Evolutionary conservation across 306 rosid genomes (phyloP), one percentile per base, ranked within the genome.

Genomic region (Quercus alba): DNA sequence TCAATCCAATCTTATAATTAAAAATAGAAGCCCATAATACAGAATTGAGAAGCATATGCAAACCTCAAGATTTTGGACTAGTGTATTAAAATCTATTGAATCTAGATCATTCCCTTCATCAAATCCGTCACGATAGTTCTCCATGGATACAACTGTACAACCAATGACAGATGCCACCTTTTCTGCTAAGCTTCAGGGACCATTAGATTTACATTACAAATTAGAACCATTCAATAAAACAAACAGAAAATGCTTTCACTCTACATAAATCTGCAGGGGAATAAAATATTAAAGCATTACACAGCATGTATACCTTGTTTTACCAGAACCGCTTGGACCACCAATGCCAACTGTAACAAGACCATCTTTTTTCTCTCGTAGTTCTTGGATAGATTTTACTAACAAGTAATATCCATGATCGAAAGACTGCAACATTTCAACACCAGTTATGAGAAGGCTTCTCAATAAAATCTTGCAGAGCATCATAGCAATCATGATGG

Each of bases 161-260:
- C 98, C 98, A 88, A 96, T 88, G 80, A 96, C 97, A 76, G 99
- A 93, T 73, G 93, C 93, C 89, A 96, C 98, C 94, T 96, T 96
- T 82, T 96, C 99, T 87, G 97, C 91, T 90, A 96, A 93, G 98
- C 99, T 96, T 88, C 85, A 90, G 80, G 77, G 75, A 82, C 82
- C 85, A 91, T 49, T 75, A 84, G 78, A 80, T 46, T 76, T 35
- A 59, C 31, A 76, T 73, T 70, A 75, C 61, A 57, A 81, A 73
- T 78, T 67, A 81, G 70, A 80, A 38, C 75, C 75, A 77, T 73
- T 41, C 56, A 79, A 84, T 63, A 55, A 76, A 74, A 70, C 74
- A 69, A 81, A 64, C 56, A 80, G 51, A n/a, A 77, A 79, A 56
- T 74, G 68, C 30, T n/a, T 70, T 79, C 58, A 20, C 54, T 54